These are phyloP conservation scores for Backusella morwellensis DNA, from an alignment of 192 early-diverging fungal genomes.

Conservation along the genomic window DNA sequence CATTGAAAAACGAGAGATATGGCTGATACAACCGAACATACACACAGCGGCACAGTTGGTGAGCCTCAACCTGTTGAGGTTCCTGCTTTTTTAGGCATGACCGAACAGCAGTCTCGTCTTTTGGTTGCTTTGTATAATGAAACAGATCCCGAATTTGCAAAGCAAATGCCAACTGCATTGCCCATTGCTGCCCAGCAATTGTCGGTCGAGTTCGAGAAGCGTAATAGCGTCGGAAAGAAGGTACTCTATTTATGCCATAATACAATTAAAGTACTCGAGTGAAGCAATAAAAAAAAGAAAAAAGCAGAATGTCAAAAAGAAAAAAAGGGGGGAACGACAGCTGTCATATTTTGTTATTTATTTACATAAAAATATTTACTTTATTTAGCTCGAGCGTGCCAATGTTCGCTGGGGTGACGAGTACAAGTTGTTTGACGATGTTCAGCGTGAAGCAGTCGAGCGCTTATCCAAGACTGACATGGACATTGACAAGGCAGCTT, in stretches of 20 bases:
- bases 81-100: constrained; percentile 45
- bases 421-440: constrained; percentile 39
- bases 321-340: not conserved
- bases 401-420: constrained; percentile 36
- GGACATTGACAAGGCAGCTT: constrained; percentile 44
- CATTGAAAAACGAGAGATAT: not conserved
- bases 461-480: constrained; percentile 40
- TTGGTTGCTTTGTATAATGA: constrained; percentile 49
- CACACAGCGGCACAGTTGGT: not conserved
- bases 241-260: constrained; percentile 1
- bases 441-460: constrained; percentile 47
- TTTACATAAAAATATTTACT: constrained; percentile 6
- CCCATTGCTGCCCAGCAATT: constrained; percentile 47
- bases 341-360: constrained; percentile 1
- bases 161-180: constrained; percentile 44
- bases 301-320: not conserved
- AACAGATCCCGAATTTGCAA: constrained; percentile 45
- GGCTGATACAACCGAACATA: constrained; percentile 5
- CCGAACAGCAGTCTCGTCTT: constrained; percentile 45
- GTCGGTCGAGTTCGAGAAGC: constrained; percentile 42
- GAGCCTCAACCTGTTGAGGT: constrained; percentile 12
- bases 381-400: constrained; percentile 39
- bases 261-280: no score
- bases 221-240: constrained; percentile 47
- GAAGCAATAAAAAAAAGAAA: no score